Evolutionary conservation across 108 stramenopile species (phyloP), one percentile per base, ranked within the genome.

Genomic region (Nannochloropsis salina): DNA sequence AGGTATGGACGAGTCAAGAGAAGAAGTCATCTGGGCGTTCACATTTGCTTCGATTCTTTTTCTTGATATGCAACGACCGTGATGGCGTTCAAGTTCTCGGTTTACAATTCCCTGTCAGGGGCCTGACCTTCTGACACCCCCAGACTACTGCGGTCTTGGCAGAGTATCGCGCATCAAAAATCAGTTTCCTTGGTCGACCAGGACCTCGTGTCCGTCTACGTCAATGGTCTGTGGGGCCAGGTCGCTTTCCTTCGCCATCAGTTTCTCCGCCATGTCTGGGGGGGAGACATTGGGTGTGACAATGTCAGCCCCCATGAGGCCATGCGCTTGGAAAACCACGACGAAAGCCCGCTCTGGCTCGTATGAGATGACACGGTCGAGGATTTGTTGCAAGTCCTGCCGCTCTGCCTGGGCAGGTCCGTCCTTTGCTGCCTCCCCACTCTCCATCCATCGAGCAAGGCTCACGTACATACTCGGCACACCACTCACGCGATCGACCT

Each of bases 361-460:
- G 61, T 74, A 74, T 15, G 20, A n/a, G 20, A 74, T n/a, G 3
- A 74, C 61, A 15, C 61, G 61, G n/a, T 74, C 61, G 20, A 74
- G n/a, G n/a, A 74, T 74, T n/a, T 74, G 61, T 8, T 74, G 61
- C n/a, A 74, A 74, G n/a, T 74, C 61, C 6, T 74, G 61, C n/a
- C 61, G 61, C n/a, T 74, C 61, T 6, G 61, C 61, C 61, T 74
- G 61, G n/a, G 4, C 61, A n/a, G 61, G 61, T 15, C 61, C 61
- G n/a, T 15, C 61, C n/a, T 74, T 74, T n/a, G 61, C 61, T 4
- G 61, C 61, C 20, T 74, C 2, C n/a, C 61, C 61, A 74, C 61
- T 74, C 61, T 74, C 61, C 61, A 74, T 74, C 61, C 61, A 74
- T 74, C 61, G 61, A n/a, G 61, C 61, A n/a, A 74, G n/a, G 61